A percentile compares a stretch with the other conserved stretches of the same genome.
These are phyloP conservation scores for Celoporthe dispersa DNA, from an alignment of 2,329 filamentous ascomycete genomes.

Conservation along the genomic window DNA sequence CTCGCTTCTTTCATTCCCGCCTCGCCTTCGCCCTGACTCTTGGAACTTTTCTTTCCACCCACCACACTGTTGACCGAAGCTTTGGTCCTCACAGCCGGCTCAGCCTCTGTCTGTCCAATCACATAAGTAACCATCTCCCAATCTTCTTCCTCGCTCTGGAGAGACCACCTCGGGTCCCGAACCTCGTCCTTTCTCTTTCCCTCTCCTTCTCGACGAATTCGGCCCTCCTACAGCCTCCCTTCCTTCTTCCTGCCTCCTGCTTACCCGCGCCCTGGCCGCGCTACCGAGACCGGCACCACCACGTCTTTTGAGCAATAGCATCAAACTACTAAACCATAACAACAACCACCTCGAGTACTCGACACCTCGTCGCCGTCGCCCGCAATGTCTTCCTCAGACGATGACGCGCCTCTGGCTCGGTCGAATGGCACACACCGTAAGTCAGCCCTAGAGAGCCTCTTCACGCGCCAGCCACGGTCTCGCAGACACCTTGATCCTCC, in stretches of 20 bases:
- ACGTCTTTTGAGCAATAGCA: constrained; percentile 24
- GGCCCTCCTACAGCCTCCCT: constrained; percentile 6
- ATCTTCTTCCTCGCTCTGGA: constrained; percentile 6
- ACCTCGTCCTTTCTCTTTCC: constrained; percentile 20
- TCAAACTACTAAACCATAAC: neutral
- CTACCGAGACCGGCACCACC: constrained; percentile 9
- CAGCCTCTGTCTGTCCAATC: constrained; percentile 10
- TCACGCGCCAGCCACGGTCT: constrained; percentile 15
- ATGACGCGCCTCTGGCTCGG: constrained; percentile 78
- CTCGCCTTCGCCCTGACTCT: constrained; percentile 24
- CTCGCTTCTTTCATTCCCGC: constrained; percentile 14
- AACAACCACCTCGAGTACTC: neutral
- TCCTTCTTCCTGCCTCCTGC: constrained; percentile 6
- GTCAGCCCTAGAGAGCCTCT: constrained; percentile 42
- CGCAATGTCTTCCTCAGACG: constrained; percentile 70
- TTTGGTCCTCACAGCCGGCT: constrained; percentile 5
- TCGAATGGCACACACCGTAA: constrained; percentile 68
- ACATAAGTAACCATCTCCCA: neutral
- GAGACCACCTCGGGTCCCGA: constrained; percentile 21
- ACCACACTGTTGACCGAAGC: constrained; percentile 16
- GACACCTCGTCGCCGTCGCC: neutral
- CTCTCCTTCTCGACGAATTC: neutral
- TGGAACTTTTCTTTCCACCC: constrained; percentile 19
- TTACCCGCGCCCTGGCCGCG: constrained; percentile 4
- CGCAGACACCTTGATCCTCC: neutral